Conservation (phyloP, 140 eudicot species). For the Stevia rebaudiana region DNA sequence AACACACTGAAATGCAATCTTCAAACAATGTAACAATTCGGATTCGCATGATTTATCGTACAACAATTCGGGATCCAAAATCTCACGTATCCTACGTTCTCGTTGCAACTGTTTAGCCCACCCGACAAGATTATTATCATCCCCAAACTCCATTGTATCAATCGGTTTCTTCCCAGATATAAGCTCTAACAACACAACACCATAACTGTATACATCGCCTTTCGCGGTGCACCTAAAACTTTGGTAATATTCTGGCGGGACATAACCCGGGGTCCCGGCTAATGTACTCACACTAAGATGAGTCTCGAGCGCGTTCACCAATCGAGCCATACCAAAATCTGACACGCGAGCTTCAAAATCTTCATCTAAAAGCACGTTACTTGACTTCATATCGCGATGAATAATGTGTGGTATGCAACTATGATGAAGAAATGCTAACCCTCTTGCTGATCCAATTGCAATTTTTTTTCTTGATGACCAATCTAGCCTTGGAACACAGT, state of each 20-base stretch:
- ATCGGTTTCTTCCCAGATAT: conserved; percentile 76
- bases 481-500: conserved; percentile 40
- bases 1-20: conserved; percentile 71
- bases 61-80: conserved; percentile 60
- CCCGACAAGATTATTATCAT: conserved; percentile 80
- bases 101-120: conserved; percentile 80
- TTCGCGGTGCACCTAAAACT: conserved; percentile 85
- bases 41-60: conserved; percentile 41
- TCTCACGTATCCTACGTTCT: conserved; percentile 43
- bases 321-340: conserved; percentile 88
- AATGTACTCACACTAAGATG: conserved; percentile 85
- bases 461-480: conserved; percentile 76
- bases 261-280: conserved; percentile 90
- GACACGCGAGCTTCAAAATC: conserved; percentile 82
- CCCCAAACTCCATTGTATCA: conserved; percentile 63
- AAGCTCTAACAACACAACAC: conserved; percentile 70
- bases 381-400: conserved; percentile 86
- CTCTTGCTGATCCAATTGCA: conserved; percentile 82
- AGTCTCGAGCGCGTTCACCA: conserved; percentile 73
- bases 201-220: conserved; percentile 83
- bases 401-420: conserved; percentile 91
- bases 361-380: conserved; percentile 78
- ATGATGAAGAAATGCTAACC: conserved; percentile 86
- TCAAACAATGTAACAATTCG: conserved; percentile 61
- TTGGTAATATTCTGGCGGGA: conserved; percentile 89